Conservation (phyloP, 1,284 basidiomycete genomes). For the Thelephora terrestris region DNA sequence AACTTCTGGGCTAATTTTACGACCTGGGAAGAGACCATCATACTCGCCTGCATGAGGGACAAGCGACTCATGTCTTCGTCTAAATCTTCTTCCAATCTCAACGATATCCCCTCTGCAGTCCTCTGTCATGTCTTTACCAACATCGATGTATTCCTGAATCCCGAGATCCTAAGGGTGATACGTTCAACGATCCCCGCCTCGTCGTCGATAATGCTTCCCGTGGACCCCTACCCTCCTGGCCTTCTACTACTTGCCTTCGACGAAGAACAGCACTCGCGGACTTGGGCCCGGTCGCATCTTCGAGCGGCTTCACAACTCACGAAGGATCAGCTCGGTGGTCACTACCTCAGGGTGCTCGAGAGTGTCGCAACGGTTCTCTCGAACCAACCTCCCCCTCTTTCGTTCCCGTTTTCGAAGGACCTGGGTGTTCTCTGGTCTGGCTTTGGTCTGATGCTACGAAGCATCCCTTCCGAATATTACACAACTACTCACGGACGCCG, state of each 20-base stretch:
- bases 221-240: slow-evolving; percentile 44
- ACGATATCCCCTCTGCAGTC: slow-evolving; percentile 35
- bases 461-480: slow-evolving; percentile 32
- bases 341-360: slow-evolving; percentile 36
- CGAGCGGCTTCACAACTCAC: background rate
- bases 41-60: slow-evolving; percentile 34
- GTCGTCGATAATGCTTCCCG: background rate
- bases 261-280: slow-evolving; percentile 35
- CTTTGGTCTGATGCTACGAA: slow-evolving; percentile 37
- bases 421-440: slow-evolving; percentile 43
- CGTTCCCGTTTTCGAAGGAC: slow-evolving; percentile 28
- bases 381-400: slow-evolving; percentile 4
- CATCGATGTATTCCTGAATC: slow-evolving; percentile 45
- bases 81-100: slow-evolving; percentile 21
- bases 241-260: slow-evolving; percentile 52
- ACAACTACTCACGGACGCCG: slow-evolving; percentile 9
- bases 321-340: background rate
- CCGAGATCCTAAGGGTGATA: slow-evolving; percentile 37
- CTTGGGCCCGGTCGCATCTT: slow-evolving; percentile 45
- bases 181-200: slow-evolving; percentile 28
- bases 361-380: slow-evolving; percentile 16
- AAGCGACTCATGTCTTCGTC: slow-evolving; percentile 22
- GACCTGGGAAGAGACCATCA: slow-evolving; percentile 49
- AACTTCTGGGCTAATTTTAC: slow-evolving; percentile 61
- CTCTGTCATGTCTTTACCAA: slow-evolving; percentile 64